phyloP scores from a whole-genome alignment of 371 early-diverging fungal species.

The Mucor circinelloides region DNA sequence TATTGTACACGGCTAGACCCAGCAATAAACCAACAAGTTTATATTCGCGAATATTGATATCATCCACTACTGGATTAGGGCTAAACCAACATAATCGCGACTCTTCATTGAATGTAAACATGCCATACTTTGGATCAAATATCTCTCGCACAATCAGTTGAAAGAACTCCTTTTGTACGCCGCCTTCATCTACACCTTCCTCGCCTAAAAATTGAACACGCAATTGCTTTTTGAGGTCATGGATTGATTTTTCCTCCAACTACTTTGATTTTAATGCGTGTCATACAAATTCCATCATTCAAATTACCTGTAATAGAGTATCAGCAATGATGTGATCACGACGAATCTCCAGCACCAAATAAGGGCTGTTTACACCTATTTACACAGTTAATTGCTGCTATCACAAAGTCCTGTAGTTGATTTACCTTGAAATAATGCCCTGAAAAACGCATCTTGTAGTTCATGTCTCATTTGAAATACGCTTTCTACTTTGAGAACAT shows the following conservation, averaged over 20 bases:
- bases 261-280: constrained; percentile 29
- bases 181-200: constrained; percentile 89
- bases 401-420: neutral
- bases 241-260: constrained; percentile 72
- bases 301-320: constrained; percentile 65
- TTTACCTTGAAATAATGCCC: constrained; percentile 77
- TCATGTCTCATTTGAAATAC: constrained; percentile 79
- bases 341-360: constrained; percentile 82
- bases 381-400: neutral
- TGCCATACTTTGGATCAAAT: constrained; percentile 91
- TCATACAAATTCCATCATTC: neutral
- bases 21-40: constrained; percentile 85
- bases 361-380: constrained; percentile 85
- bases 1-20: constrained; percentile 83
- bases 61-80: constrained; percentile 68
- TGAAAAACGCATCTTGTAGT: constrained; percentile 77
- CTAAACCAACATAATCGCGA: constrained; percentile 87
- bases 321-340: constrained; percentile 79
- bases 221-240: constrained; percentile 89
- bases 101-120: constrained; percentile 87
- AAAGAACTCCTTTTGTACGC: constrained; percentile 97
- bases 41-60: constrained; percentile 70
- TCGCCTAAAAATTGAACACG: constrained; percentile 90
- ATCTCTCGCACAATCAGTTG: constrained; percentile 88
- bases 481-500: constrained; percentile 80